A percentile compares a stretch with the other conserved stretches of the same genome.
Conservation (phyloP, 306 rosid genomes). For the Ziziphus jujuba region DNA sequence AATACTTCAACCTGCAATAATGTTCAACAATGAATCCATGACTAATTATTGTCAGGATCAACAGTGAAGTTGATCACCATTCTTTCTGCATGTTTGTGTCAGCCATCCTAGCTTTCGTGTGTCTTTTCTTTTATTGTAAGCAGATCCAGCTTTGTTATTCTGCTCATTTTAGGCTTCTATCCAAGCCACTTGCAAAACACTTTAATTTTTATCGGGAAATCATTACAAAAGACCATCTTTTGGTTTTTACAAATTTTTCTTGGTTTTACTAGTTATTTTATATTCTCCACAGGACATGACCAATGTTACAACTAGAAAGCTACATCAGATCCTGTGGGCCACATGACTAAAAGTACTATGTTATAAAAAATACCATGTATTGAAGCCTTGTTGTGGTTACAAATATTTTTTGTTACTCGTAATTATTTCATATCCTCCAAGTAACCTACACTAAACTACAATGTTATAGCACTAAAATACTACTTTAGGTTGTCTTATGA, state of each 20-base stretch:
- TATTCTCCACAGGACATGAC: too few relatives aligned
- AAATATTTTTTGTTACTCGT: not conserved
- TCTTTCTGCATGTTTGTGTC: not conserved
- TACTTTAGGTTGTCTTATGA: conserved; percentile 11
- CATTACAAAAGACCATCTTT: not conserved
- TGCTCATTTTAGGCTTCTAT: not conserved
- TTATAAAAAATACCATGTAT: not conserved
- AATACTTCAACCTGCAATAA: too few relatives aligned
- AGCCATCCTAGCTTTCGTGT: too few relatives aligned
- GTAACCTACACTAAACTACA: not conserved
- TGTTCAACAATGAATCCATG: not conserved
- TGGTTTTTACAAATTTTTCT: not conserved
- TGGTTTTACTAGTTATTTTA: too few relatives aligned
- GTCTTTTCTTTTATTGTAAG: too few relatives aligned
- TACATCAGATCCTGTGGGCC: too few relatives aligned
- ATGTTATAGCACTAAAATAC: not conserved
- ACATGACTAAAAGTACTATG: too few relatives aligned
- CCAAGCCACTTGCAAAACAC: not conserved
- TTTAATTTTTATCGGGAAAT: too few relatives aligned
- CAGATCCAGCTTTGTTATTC: not conserved
- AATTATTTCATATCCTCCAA: not conserved
- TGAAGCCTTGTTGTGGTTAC: not conserved
- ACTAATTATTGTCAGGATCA: not conserved
- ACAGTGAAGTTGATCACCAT: not conserved
- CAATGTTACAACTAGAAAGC: too few relatives aligned